phyloP scores from a whole-genome alignment of 345 rosid genomes.

The Rhizophora apiculata region DNA sequence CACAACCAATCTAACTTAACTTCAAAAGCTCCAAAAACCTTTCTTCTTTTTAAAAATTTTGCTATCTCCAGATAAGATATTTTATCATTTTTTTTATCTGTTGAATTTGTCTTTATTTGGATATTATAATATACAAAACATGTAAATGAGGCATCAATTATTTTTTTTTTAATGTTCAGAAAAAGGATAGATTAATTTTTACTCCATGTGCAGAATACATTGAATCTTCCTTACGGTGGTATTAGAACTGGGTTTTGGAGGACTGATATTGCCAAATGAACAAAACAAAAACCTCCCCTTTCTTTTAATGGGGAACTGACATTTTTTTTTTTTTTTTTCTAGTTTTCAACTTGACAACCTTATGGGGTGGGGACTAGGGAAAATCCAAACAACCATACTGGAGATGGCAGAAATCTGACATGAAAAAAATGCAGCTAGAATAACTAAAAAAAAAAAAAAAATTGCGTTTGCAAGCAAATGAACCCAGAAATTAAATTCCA shows the following conservation, averaged over 20 bases:
- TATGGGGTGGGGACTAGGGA: no score
- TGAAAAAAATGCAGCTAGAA: not conserved
- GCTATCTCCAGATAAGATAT: constrained; percentile 25
- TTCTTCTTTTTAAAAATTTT: not conserved
- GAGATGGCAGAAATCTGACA: no score
- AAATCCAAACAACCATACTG: no score
- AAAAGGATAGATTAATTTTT: not conserved
- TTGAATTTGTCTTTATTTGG: not conserved
- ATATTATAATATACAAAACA: not conserved
- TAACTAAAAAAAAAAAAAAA: not conserved
- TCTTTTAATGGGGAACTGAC: not conserved
- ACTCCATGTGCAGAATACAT: constrained; percentile 11
- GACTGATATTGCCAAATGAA: constrained; percentile 1
- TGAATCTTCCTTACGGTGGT: constrained; percentile 16
- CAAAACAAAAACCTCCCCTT: not conserved
- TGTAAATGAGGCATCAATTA: no score
- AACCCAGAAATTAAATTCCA: not conserved
- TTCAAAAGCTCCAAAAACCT: constrained; percentile 13
- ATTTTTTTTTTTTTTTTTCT: not conserved
- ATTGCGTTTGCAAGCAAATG: not conserved
- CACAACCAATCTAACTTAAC: constrained; percentile 35
- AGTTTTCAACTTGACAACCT: no score
- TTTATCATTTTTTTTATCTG: constrained; percentile 5
- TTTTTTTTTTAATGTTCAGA: not conserved
- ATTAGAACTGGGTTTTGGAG: not conserved